Percentiles rank a stretch among this genome's conserved stretches.
Conservation (phyloP, 768 basidiomycete species). For the Neoboletus subvelutipes region DNA sequence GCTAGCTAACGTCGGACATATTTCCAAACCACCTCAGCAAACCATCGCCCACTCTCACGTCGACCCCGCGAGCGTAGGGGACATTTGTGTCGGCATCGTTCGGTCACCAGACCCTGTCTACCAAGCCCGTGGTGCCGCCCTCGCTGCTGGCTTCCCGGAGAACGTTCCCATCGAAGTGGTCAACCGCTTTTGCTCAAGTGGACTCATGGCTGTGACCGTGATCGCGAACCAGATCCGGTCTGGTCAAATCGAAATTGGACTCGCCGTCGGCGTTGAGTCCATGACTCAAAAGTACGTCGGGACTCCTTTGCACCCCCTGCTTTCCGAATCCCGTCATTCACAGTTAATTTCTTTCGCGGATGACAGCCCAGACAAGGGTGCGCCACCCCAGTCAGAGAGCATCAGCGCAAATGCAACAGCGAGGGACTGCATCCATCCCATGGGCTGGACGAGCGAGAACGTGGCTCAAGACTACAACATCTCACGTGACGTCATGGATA, state of each 20-base stretch:
- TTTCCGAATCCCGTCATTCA: background rate
- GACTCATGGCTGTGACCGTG: constrained; percentile 79
- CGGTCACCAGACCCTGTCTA: constrained; percentile 64
- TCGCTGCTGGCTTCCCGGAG: constrained; percentile 83
- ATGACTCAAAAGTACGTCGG: constrained; percentile 73
- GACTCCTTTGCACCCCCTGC: background rate
- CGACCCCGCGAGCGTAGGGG: constrained; percentile 65
- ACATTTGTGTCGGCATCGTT: constrained; percentile 80
- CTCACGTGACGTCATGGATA: constrained; percentile 74
- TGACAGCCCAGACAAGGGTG: constrained; percentile 61
- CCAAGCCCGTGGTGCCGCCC: constrained; percentile 68
- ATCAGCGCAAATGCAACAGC: constrained; percentile 56
- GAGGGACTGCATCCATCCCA: constrained; percentile 63
- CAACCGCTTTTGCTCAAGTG: constrained; percentile 83
- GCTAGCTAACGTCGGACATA: background rate
- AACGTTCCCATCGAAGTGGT: constrained; percentile 69
- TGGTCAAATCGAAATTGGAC: constrained; percentile 79
- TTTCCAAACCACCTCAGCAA: constrained; percentile 40
- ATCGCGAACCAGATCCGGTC: constrained; percentile 74
- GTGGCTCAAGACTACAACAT: constrained; percentile 74
- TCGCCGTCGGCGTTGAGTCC: constrained; percentile 83
- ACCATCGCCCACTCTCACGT: constrained; percentile 56
- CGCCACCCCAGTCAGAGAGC: constrained; percentile 58
- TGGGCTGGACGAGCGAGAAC: constrained; percentile 92
- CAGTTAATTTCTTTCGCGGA: background rate